Conservation (phyloP, 2,329 filamentous ascomycete species). For the Ophiostoma perfectum region DNA sequence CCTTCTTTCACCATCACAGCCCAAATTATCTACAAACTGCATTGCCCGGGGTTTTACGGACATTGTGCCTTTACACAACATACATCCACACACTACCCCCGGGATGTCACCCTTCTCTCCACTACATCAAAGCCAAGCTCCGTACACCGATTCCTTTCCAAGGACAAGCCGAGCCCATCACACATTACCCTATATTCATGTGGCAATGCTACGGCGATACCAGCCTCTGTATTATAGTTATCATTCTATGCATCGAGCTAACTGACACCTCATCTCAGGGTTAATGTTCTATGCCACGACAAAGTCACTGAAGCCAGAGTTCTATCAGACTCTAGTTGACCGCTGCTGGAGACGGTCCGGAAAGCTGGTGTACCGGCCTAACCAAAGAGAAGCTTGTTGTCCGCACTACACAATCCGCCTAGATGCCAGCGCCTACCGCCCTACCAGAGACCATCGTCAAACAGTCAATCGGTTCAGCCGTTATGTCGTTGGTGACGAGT, state of each 20-base stretch:
- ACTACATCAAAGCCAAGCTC: not conserved
- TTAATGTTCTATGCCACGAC: constrained; percentile 67
- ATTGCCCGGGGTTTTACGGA: not conserved
- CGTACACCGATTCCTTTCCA: constrained; percentile 13
- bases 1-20: too few relatives aligned
- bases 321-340: constrained; percentile 69
- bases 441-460: constrained; percentile 68
- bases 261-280: constrained; percentile 30
- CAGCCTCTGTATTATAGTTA: too few relatives aligned
- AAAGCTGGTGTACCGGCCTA: constrained; percentile 68
- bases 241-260: too few relatives aligned
- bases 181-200: not conserved
- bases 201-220: too few relatives aligned
- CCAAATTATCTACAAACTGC: too few relatives aligned
- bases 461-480: constrained; percentile 68
- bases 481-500: constrained; percentile 62
- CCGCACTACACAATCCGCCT: constrained; percentile 82
- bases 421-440: constrained; percentile 58
- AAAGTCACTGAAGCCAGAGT: constrained; percentile 53
- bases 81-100: not conserved
- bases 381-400: constrained; percentile 77
- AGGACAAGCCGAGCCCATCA: not conserved
- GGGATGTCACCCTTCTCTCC: not conserved
- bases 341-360: constrained; percentile 73
- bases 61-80: not conserved